These are phyloP conservation scores for Emericellopsis atlantica DNA, from an alignment of 2,329 filamentous ascomycete genomes.

Conservation along the genomic window DNA sequence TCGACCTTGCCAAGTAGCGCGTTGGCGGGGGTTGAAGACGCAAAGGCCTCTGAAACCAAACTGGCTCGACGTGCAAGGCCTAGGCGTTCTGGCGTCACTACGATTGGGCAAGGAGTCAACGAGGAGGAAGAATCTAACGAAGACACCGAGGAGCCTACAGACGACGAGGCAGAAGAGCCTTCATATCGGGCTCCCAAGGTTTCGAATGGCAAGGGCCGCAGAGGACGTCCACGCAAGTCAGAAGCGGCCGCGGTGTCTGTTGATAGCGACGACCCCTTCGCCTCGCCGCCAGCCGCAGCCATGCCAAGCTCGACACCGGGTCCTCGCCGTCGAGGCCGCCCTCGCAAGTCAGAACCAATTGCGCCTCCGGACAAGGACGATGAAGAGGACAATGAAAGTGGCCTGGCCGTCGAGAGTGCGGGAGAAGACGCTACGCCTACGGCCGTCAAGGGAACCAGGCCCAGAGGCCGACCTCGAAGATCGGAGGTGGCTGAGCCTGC, in stretches of 20 bases:
- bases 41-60: background rate
- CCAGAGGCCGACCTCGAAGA: conserved; percentile 4
- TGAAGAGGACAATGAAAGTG: background rate
- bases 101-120: conserved; percentile 5
- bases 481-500: conserved; percentile 1
- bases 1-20: conserved; percentile 6
- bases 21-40: conserved; percentile 3
- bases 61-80: background rate
- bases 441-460: background rate
- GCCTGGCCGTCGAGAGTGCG: background rate
- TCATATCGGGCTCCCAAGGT: too few species aligned
- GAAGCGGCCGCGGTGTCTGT: background rate
- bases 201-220: too few species aligned
- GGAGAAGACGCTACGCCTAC: background rate
- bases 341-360: conserved; percentile 8
- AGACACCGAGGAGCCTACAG: too few species aligned
- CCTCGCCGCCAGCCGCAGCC: background rate
- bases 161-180: too few species aligned
- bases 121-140: too few species aligned
- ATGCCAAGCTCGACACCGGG: too few species aligned
- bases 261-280: background rate
- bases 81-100: conserved; percentile 9
- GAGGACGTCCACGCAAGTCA: too few species aligned
- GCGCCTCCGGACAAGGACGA: conserved; percentile 1
- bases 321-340: conserved; percentile 9